Conservation (phyloP, 495 filamentous ascomycete genomes). For the Elasticomyces elasticus region DNA sequence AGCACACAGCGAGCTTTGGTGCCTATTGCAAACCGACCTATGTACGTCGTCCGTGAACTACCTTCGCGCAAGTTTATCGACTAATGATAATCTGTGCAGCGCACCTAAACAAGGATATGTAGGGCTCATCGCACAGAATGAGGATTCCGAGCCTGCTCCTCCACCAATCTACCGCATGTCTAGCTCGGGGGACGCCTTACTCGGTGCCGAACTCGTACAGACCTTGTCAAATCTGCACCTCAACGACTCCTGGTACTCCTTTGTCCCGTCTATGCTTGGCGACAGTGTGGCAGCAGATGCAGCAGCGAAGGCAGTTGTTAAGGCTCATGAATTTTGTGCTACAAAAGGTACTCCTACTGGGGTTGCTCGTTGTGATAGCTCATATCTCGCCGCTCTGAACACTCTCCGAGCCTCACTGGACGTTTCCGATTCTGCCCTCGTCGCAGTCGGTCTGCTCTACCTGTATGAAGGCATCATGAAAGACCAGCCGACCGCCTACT, state of each 20-base stretch:
- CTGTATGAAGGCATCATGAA: background rate
- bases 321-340: background rate
- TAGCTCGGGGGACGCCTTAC: background rate
- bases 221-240: background rate
- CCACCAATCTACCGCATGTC: background rate
- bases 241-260: background rate
- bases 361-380: background rate
- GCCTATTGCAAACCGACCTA: background rate
- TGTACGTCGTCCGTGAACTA: background rate
- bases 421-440: background rate
- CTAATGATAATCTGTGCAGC: background rate
- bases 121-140: background rate
- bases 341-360: background rate
- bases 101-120: background rate
- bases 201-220: background rate
- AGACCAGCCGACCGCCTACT: background rate
- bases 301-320: background rate
- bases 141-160: conserved; percentile 13
- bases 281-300: background rate
- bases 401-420: background rate
- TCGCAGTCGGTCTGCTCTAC: conserved; percentile 1
- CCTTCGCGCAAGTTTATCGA: background rate
- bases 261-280: conserved; percentile 5
- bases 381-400: background rate
- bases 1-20: background rate